These are phyloP conservation scores for Phyllosticta citriasiana DNA, from an alignment of 2,329 filamentous ascomycete genomes.

Conservation along the genomic window DNA sequence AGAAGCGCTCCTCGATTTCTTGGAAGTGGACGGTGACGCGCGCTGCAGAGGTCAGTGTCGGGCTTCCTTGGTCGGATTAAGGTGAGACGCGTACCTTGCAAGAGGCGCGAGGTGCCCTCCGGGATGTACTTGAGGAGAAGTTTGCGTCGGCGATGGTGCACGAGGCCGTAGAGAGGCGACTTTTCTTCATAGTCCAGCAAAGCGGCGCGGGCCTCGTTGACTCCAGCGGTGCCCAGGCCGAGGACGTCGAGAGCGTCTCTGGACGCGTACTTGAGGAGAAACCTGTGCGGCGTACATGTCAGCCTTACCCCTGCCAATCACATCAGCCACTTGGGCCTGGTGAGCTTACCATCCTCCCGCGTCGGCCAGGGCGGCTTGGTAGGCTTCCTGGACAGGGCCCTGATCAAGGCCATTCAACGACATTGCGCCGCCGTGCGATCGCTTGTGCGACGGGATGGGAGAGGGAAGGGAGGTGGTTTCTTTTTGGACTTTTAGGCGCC, in stretches of 20 bases:
- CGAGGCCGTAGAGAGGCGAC: conserved; percentile 83
- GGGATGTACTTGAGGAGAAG: conserved; percentile 89
- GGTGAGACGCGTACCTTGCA: conserved; percentile 61
- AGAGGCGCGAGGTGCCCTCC: conserved; percentile 76
- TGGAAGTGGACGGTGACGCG: conserved; percentile 65
- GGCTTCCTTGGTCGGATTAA: neutral
- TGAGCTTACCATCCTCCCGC: conserved; percentile 81
- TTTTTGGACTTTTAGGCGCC: neutral
- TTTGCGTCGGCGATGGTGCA: conserved; percentile 81
- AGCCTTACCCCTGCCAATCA: conserved; percentile 9
- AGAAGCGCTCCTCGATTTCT: conserved; percentile 56
- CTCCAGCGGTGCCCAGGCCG: conserved; percentile 66
- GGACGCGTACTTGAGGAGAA: conserved; percentile 81
- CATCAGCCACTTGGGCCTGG: conserved; percentile 2
- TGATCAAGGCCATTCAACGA: conserved; percentile 92
- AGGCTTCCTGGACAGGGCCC: conserved; percentile 69
- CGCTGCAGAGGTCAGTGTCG: conserved; percentile 42
- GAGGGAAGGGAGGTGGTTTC: neutral
- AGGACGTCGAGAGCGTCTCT: conserved; percentile 81
- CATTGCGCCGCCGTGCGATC: conserved; percentile 44
- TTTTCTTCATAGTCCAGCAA: conserved; percentile 72
- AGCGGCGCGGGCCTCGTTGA: conserved; percentile 69
- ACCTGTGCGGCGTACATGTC: conserved; percentile 47
- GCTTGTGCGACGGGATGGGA: conserved; percentile 11
- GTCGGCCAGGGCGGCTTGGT: conserved; percentile 69